Percentiles rank a stretch among this genome's conserved stretches.
These are phyloP conservation scores for Cryptosporidium ryanae DNA, from an alignment of 169 alveolate genomes.

Conservation along the genomic window DNA sequence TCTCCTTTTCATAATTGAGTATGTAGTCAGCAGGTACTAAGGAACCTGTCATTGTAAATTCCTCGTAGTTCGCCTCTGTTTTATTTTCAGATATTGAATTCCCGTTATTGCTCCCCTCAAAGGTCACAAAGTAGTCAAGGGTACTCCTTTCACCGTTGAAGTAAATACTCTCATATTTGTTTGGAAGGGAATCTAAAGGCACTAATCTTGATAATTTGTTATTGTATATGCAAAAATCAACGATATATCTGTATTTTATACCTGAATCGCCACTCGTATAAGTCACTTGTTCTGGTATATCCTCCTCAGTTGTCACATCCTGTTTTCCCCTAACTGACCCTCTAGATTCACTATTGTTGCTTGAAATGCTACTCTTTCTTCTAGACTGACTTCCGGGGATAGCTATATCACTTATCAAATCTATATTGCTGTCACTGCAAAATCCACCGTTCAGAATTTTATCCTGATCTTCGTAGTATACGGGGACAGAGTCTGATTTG, in stretches of 20 bases:
- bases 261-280: conserved; percentile 14
- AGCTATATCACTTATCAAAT: background rate
- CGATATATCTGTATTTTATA: conserved; percentile 51
- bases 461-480: no score
- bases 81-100: background rate
- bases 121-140: conserved; percentile 8
- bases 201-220: conserved; percentile 54
- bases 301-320: conserved; percentile 39
- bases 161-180: conserved; percentile 52
- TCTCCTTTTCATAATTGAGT: conserved; percentile 27
- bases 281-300: conserved; percentile 62
- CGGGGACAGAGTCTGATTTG: background rate
- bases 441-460: background rate
- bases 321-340: conserved; percentile 27
- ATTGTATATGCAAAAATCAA: conserved; percentile 54
- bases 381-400: no score
- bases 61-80: background rate
- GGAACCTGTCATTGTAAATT: conserved; percentile 28
- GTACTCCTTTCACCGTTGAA: conserved; percentile 17
- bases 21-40: conserved; percentile 45
- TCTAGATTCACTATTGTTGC: conserved; percentile 21
- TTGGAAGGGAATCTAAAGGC: conserved; percentile 41
- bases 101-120: background rate
- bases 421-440: conserved; percentile 12
- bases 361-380: background rate